Evolutionary conservation across 345 rosid species (phyloP), one percentile per base, ranked within the genome.

Genomic region (Camelina laxa): DNA sequence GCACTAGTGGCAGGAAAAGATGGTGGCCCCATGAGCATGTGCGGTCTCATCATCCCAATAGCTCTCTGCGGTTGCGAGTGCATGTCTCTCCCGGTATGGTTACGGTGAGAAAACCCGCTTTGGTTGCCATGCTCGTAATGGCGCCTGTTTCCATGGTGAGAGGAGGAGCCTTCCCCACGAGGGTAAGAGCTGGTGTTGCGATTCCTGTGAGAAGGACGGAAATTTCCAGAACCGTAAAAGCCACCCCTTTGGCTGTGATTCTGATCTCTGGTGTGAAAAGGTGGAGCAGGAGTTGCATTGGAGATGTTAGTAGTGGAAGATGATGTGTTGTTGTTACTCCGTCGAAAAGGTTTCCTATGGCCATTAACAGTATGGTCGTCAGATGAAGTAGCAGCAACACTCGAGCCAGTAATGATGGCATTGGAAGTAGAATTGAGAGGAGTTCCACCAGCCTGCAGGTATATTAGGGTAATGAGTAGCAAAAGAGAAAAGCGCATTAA

Each of bases 131-230:
- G 72, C 4, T 75, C 60, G 7, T 36, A 51, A 27, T 30, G 39
- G 33, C 60, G 80, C 80, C 65, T 69, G 80, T 75, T 53, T 60
- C 63, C 63, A 27, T 67, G 41, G 60, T 57, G 64, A 72, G 14
- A 22, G 27, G 27, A 24, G 27, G 27, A 11, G 58, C 84, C 83
- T 11, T 73, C 78, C 10, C 19, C 72, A 20, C 78, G 78, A 47
- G 72, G 71, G 45, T 77, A 70, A 16, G 75, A 64, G 74, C 9
- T 55, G 50, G 9, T 59, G 79, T 85, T 86, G 22, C 88, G 96
- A 60, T 59, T 82, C 82, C 88, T 86, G 31, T 80, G 80, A 6
- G 92, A 76, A 79, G 75, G 81, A 50, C 87, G 91, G 7, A 65
- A 85, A 53, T 83, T 83, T 64, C 86, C 91, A 58, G 76, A 81